A percentile compares a stretch with the other conserved stretches of the same genome.
Conservation (phyloP, 2,329 filamentous ascomycete genomes). For the Elsinoe necatrix region DNA sequence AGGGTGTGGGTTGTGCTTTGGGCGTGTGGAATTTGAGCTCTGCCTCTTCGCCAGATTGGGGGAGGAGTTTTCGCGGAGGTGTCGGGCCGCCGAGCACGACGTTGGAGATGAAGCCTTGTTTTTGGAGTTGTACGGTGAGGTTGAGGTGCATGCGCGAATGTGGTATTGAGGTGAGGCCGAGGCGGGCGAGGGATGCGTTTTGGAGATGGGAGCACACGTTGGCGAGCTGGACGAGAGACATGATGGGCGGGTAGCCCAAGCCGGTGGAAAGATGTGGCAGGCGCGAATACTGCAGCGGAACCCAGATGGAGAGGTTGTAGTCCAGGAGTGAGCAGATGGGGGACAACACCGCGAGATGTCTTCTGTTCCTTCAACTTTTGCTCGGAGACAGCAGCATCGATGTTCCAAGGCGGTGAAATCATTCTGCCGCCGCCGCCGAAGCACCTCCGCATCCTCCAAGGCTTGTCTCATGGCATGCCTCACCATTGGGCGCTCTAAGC, state of each 20-base stretch:
- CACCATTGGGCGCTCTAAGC: slow-evolving; percentile 14
- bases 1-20: neutral
- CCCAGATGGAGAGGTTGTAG: neutral
- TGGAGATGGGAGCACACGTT: slow-evolving; percentile 85
- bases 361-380: slow-evolving; percentile 6
- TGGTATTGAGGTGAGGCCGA: slow-evolving; percentile 75
- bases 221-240: slow-evolving; percentile 67
- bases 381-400: neutral
- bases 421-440: slow-evolving; percentile 8
- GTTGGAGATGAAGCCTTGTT: slow-evolving; percentile 70
- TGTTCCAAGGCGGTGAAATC: neutral
- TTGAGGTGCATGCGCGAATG: slow-evolving; percentile 72
- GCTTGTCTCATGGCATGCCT: neutral
- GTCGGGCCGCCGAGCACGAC: slow-evolving; percentile 64
- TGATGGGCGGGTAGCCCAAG: slow-evolving; percentile 29
- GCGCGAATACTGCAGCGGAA: no score
- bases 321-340: neutral
- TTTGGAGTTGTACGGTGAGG: slow-evolving; percentile 68
- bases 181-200: slow-evolving; percentile 75
- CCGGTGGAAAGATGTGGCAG: neutral
- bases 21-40: slow-evolving; percentile 5
- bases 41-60: slow-evolving; percentile 20
- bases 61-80: slow-evolving; percentile 33
- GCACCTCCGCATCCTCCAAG: neutral
- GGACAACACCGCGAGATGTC: no score